A percentile compares a stretch with the other conserved stretches of the same genome.
These are phyloP conservation scores for Xylaria telfairii DNA, from an alignment of 495 filamentous ascomycete species.

Conservation along the genomic window DNA sequence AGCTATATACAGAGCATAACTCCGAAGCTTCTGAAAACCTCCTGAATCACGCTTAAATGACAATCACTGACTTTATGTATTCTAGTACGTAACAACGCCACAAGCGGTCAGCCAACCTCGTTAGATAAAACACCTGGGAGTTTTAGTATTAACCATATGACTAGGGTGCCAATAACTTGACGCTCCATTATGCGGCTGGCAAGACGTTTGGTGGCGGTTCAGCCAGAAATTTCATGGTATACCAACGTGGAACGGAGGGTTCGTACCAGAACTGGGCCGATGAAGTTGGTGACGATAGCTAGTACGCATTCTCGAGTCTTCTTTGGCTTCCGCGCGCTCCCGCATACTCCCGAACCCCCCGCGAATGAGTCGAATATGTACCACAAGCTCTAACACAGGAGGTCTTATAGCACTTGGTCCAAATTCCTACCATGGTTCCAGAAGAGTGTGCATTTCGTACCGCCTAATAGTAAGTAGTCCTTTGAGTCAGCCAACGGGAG, in stretches of 20 bases:
- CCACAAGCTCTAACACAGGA: not conserved
- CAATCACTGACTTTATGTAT: not conserved
- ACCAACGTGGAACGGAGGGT: conserved; percentile 41
- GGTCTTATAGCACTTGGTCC: conserved; percentile 35
- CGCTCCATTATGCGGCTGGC: conserved; percentile 48
- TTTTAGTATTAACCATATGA: conserved; percentile 6
- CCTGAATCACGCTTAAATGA: not conserved
- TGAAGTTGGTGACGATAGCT: conserved; percentile 50
- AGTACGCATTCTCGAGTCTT: conserved; percentile 29
- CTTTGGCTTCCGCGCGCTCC: not conserved
- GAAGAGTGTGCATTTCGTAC: conserved; percentile 43
- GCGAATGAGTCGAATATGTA: not conserved
- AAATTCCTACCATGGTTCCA: conserved; percentile 52
- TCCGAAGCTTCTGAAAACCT: not conserved
- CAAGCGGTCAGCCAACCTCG: conserved; percentile 18
- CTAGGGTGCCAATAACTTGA: conserved; percentile 30
- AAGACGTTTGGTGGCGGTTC: conserved; percentile 55
- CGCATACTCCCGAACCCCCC: not conserved
- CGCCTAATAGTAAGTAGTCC: conserved; percentile 31
- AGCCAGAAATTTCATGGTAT: conserved; percentile 60
- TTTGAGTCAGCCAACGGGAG: not conserved
- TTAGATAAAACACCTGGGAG: not conserved
- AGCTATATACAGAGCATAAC: not conserved
- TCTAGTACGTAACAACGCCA: conserved; percentile 26
- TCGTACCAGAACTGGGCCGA: conserved; percentile 57